These are phyloP conservation scores for Aspergillus jensenii DNA, from an alignment of 2,329 filamentous ascomycete genomes.

Conservation along the genomic window DNA sequence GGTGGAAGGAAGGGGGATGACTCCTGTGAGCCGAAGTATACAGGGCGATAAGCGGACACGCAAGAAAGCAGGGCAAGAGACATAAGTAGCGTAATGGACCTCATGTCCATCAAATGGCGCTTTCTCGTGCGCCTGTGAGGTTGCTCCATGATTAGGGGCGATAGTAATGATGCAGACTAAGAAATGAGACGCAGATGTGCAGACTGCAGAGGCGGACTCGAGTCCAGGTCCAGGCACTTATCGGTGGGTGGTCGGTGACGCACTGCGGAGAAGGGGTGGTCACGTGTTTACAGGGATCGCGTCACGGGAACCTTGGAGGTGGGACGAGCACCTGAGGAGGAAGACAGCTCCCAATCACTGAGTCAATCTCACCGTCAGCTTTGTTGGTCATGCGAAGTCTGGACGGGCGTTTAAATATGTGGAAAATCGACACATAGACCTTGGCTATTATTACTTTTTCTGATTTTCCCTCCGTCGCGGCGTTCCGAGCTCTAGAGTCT, in stretches of 20 bases:
- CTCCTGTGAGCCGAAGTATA: conserved; percentile 24
- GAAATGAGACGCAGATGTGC: neutral
- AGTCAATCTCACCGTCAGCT: neutral
- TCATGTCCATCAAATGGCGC: conserved; percentile 13
- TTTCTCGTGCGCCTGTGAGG: conserved; percentile 16
- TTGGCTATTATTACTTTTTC: neutral
- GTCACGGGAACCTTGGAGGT: conserved; percentile 1
- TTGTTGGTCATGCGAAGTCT: neutral
- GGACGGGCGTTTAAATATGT: neutral
- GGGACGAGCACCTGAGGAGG: neutral
- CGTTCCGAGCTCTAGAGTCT: neutral
- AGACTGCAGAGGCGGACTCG: neutral
- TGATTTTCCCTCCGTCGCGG: neutral
- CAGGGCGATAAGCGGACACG: conserved; percentile 23
- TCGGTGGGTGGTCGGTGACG: conserved; percentile 10
- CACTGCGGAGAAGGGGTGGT: conserved; percentile 1
- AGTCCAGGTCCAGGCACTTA: neutral
- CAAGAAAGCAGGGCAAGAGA: conserved; percentile 23
- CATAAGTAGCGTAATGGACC: conserved; percentile 21
- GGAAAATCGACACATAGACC: neutral
- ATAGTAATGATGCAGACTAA: conserved; percentile 17
- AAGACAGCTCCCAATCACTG: neutral
- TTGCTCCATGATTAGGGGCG: conserved; percentile 23
- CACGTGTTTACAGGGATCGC: conserved; percentile 2
- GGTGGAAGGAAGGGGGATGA: conserved; percentile 33